phyloP scores from a whole-genome alignment of 495 filamentous ascomycete species.

The Neurospora sp. region DNA sequence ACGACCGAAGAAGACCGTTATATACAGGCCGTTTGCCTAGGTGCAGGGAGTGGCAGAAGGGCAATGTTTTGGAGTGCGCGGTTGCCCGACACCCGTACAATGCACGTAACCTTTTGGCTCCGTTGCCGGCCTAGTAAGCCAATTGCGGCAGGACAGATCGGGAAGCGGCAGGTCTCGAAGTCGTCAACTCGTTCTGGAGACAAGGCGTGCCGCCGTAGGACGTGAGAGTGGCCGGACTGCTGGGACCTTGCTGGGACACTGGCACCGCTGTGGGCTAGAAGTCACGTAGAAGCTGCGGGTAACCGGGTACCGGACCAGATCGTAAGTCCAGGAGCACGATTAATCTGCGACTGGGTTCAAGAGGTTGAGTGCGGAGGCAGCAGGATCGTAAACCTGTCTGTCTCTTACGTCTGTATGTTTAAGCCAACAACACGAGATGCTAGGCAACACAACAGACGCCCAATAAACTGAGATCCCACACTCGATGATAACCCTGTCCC shows the following conservation, averaged over 20 bases:
- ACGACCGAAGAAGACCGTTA: background rate
- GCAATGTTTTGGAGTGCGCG: slow-evolving; percentile 15
- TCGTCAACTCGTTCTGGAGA: background rate
- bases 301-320: background rate
- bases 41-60: slow-evolving; percentile 15
- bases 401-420: background rate
- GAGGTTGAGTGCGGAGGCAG: background rate
- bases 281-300: background rate
- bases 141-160: background rate
- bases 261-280: background rate
- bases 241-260: background rate
- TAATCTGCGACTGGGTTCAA: background rate
- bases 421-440: background rate
- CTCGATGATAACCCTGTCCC: background rate
- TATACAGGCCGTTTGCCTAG: slow-evolving; percentile 10
- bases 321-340: background rate
- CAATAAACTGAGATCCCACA: background rate
- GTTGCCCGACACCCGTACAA: slow-evolving; percentile 13
- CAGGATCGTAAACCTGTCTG: background rate
- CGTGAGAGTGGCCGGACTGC: background rate
- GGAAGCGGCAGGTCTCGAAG: background rate
- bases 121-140: slow-evolving; percentile 10
- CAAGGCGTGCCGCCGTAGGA: background rate
- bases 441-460: background rate
- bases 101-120: slow-evolving; percentile 15